Evolutionary conservation across 352 stramenopile species (phyloP), one percentile per base, ranked within the genome.

Genomic region (Peronospora destructor): DNA sequence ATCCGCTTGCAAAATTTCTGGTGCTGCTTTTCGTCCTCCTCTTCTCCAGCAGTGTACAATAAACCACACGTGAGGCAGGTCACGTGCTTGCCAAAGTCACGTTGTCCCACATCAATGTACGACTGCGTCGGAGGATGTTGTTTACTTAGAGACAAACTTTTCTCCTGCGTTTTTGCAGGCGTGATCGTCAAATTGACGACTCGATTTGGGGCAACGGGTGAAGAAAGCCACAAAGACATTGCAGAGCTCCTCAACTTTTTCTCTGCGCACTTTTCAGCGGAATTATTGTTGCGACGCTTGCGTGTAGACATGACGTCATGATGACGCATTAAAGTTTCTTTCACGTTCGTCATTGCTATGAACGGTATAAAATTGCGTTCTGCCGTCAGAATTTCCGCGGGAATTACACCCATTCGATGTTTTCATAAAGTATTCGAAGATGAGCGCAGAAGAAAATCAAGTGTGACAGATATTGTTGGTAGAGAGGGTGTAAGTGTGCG

Each of bases 61-160:
- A 92, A 35, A 3, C 70, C 76, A 37, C 81, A 92, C 12, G 38
- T 73, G 11, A 45, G 32, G 48, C 81, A 92, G 11, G 64, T 86
- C 40, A 68, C 70, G 35, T 74, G 65, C 25, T 74, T 61, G 8
- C 79, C 79, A 52, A 92, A 85, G 36, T 68, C 70, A 32, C 76
- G 79, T 52, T 92, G 81, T 0, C 81, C 81, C 5, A 90, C 41
- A 46, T 92, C 81, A 41, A 92, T 73, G 33, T 88, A 92, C 42
- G 72, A 59, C 49, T 91, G 81, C 3, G 55, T 69, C 4, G 36
- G 60, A 17, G 59, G 56, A 6, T 21, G 39, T 2, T 29, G n/a
- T 45, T 63, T 59, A 14, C 40, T 42, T 0, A 54, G 17, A 29
- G 44, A 56, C 10, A 46, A 44, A 17, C 49, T 42, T 29, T 44